phyloP scores from a whole-genome alignment of 805 yeast genomes.

The Saccharomycopsis selenospora region DNA sequence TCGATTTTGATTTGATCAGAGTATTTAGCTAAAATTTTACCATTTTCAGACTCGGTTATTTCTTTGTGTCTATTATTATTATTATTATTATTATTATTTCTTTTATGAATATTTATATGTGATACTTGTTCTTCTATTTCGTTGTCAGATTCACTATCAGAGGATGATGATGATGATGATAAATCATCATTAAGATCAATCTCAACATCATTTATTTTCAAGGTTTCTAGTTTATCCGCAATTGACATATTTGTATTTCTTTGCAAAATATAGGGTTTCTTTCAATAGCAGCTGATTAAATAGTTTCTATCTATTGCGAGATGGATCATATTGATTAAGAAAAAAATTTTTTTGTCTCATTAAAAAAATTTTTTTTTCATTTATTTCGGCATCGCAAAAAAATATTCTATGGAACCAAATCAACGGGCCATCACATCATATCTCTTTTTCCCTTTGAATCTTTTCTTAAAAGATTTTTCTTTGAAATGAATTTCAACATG shows the following conservation, averaged over 20 bases:
- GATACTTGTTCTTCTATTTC: not conserved
- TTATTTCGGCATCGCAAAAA: too few species aligned
- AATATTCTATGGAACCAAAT: too few species aligned
- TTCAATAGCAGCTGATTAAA: too few species aligned
- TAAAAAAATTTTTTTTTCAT: too few species aligned
- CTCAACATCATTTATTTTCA: not conserved
- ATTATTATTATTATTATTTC: not conserved
- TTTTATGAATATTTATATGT: not conserved
- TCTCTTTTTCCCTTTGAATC: too few species aligned
- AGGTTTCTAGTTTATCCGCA: not conserved
- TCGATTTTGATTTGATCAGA: constrained; percentile 60
- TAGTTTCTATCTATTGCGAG: too few species aligned
- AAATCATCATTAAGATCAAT: not conserved
- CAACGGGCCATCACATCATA: too few species aligned
- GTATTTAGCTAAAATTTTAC: constrained; percentile 51
- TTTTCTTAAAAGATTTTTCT: too few species aligned
- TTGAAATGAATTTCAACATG: too few species aligned
- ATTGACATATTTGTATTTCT: not conserved
- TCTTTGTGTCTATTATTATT: constrained; percentile 6
- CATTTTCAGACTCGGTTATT: constrained; percentile 29
- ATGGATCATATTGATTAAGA: too few species aligned
- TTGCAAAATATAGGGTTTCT: too few species aligned
- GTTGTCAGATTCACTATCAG: not conserved
- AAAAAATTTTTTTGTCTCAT: too few species aligned
- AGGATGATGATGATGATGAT: not conserved